These are phyloP conservation scores for Cicer pinnatifidum DNA, from an alignment of 306 rosid genomes.

Conservation along the genomic window DNA sequence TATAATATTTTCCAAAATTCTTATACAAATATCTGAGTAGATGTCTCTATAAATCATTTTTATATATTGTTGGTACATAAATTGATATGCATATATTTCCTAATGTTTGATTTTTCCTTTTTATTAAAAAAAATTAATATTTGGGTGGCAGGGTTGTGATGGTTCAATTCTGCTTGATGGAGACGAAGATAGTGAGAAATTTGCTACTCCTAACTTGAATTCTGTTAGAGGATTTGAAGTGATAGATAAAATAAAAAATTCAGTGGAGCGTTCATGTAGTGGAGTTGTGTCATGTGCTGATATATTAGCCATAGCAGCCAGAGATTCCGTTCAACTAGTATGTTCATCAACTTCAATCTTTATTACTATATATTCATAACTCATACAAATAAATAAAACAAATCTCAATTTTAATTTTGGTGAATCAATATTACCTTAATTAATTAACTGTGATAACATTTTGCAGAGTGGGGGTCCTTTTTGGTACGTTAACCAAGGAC, in stretches of 20 bases:
- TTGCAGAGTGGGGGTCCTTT: conserved; percentile 75
- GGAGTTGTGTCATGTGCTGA: conserved; percentile 88
- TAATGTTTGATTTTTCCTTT: too few species aligned
- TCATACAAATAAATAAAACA: background rate
- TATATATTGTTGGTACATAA: too few species aligned
- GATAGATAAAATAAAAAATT: conserved; percentile 65
- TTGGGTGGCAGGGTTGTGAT: conserved; percentile 73
- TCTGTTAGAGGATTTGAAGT: conserved; percentile 79
- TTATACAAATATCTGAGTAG: too few species aligned
- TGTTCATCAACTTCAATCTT: conserved; percentile 29
- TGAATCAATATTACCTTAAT: background rate
- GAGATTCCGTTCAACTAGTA: conserved; percentile 79
- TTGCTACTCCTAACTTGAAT: conserved; percentile 63
- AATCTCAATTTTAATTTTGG: too few species aligned
- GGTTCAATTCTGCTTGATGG: conserved; percentile 70
- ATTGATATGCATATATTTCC: too few species aligned
- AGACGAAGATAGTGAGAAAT: conserved; percentile 55
- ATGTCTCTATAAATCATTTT: too few species aligned
- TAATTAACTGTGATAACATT: conserved; percentile 20
- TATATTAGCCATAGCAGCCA: conserved; percentile 69
- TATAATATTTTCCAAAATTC: too few species aligned
- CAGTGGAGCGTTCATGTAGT: conserved; percentile 70
- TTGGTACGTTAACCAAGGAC: conserved; percentile 70
- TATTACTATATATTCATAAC: background rate
- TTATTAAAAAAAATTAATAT: background rate